Percentiles rank a stretch among this genome's conserved stretches.
Conservation (phyloP, 345 rosid genomes). For the Alliaria petiolata region DNA sequence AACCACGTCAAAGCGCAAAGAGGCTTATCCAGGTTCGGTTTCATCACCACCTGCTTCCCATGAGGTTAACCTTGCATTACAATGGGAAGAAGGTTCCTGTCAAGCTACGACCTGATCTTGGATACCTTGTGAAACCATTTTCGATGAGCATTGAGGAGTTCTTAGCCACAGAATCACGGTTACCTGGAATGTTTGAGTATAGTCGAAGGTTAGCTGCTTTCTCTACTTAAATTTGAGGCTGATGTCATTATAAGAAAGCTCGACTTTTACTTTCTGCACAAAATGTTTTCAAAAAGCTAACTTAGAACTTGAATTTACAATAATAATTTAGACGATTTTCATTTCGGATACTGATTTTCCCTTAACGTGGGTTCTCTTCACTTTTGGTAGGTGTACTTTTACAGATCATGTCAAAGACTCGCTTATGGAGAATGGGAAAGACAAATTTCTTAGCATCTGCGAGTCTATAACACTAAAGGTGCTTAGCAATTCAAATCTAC, state of each 20-base stretch:
- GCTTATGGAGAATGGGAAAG: slow-evolving; percentile 50
- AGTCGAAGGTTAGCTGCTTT: slow-evolving; percentile 58
- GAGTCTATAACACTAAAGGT: slow-evolving; percentile 68
- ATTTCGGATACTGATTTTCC: neutral
- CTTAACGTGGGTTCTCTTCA: neutral
- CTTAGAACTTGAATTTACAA: too few relatives aligned
- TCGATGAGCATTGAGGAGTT: slow-evolving; percentile 58
- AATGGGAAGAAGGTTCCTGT: slow-evolving; percentile 61
- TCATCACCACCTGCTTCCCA: slow-evolving; percentile 88
- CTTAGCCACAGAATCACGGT: slow-evolving; percentile 54
- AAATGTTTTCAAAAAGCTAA: neutral
- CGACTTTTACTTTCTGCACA: neutral
- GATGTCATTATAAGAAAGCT: neutral
- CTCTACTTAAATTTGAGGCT: neutral
- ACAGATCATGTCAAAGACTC: slow-evolving; percentile 58
- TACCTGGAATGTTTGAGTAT: slow-evolving; percentile 92
- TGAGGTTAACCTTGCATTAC: slow-evolving; percentile 56
- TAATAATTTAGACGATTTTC: neutral
- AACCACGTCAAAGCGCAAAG: slow-evolving; percentile 54
- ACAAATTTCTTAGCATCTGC: slow-evolving; percentile 66
- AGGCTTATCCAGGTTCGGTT: slow-evolving; percentile 74
- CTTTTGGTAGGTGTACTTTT: slow-evolving; percentile 60
- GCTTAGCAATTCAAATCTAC: slow-evolving; percentile 76
- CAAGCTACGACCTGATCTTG: slow-evolving; percentile 91
- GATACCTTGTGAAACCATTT: slow-evolving; percentile 88